These are phyloP conservation scores for Madurella mycetomatis DNA, from an alignment of 2,329 filamentous ascomycete species.

Conservation along the genomic window DNA sequence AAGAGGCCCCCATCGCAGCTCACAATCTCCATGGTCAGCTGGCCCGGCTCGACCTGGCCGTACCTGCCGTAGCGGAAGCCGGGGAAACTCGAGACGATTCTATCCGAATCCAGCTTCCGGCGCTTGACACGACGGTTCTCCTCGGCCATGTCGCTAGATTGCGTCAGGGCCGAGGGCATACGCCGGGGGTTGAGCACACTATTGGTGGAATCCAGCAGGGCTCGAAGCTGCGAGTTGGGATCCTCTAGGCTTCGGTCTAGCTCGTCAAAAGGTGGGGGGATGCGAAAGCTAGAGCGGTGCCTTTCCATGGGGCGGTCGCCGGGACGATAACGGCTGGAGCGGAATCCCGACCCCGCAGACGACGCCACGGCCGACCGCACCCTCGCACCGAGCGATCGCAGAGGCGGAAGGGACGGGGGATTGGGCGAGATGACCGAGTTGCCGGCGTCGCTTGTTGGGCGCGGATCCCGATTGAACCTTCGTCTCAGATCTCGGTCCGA, in stretches of 20 bases:
- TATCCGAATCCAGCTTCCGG: conserved; percentile 65
- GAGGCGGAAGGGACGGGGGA: conserved; percentile 34
- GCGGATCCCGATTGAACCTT: conserved; percentile 35
- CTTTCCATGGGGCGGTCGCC: conserved; percentile 29
- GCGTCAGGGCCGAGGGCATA: conserved; percentile 33
- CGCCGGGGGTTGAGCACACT: conserved; percentile 23
- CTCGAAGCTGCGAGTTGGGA: conserved; percentile 41
- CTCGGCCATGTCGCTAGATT: conserved; percentile 40
- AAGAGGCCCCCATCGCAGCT: conserved; percentile 81
- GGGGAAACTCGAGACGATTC: conserved; percentile 43
- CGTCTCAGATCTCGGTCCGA: conserved; percentile 33
- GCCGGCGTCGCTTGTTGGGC: conserved; percentile 20
- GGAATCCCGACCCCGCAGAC: conserved; percentile 22
- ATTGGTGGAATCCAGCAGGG: conserved; percentile 37
- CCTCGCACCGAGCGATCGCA: conserved; percentile 33
- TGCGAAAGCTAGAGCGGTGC: conserved; percentile 18
- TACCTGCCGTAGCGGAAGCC: conserved; percentile 78
- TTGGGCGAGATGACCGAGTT: conserved; percentile 16
- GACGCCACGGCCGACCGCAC: conserved; percentile 26
- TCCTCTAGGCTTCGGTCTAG: conserved; percentile 38
- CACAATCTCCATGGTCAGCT: conserved; percentile 78
- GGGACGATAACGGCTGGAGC: conserved; percentile 24
- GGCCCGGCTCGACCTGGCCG: conserved; percentile 80
- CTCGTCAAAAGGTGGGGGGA: conserved; percentile 32
- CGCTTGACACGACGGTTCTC: conserved; percentile 58